Base-by-base conservation (phyloP, 202 grass and related monocot genomes). In the Digitaria exilis region DNA sequence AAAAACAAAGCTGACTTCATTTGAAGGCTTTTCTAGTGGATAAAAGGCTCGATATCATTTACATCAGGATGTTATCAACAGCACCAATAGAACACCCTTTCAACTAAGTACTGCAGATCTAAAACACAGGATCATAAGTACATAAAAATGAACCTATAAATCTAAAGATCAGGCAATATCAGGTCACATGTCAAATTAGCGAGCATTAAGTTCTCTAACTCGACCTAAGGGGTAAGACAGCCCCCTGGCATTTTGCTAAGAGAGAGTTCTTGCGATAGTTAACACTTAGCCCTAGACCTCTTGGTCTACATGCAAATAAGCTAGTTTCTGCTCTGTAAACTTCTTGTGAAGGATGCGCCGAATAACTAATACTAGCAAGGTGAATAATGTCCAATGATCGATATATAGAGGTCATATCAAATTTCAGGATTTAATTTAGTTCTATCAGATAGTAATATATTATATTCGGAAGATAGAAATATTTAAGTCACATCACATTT, bases 11-110 rank as follows among this genome's bases (percentile, higher is more conserved):
- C n/a, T 30, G 83, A 50, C 37, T 79, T 65, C 35, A 28, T 80
- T 72, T 25, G 30, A 66, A 64, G 5, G 15, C 24, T 72, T 72
- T 73, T 80, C 68, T 73, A 71, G n/a, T 34, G 18, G 24, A 85
- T 22, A 16, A 35, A 56, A 75, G 10, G 5, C 18, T 10, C 45
- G 35, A 65, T 55, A 60, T 85, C 43, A 79, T 55, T 35, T 63
- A 65, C 39, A 72, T 54, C 22, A 60, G 9, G 9, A 73, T 9
- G 67, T 24, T 73, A 73, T 55, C 25, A 66, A 80, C 46, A 59
- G 3, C 0, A 67, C 25, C 43, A n/a, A n/a, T 12, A 44, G 35
- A 46, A 42, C 15, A 79, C 31, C 9, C 17, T 57, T 80, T 49
- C 46, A 80, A 80, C 32, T 11, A 67, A 75, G 24, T n/a, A 34